phyloP scores from a whole-genome alignment of 2,329 filamentous ascomycete genomes.

The Eutypa lata region DNA sequence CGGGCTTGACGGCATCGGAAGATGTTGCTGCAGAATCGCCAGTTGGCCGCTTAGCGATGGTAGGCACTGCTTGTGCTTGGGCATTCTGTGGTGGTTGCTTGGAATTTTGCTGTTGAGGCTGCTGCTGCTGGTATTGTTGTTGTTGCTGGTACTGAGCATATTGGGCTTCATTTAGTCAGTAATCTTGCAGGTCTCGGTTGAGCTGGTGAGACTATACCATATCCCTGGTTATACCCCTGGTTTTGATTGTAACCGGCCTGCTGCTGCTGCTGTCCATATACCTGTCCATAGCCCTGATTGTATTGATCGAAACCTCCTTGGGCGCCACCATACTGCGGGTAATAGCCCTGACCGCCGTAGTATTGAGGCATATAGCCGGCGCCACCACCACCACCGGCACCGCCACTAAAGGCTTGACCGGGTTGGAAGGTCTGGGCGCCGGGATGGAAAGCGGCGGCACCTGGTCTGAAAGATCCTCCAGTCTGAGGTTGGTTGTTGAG shows the following conservation, averaged over 20 bases:
- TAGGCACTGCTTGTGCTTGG: conserved; percentile 39
- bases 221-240: conserved; percentile 30
- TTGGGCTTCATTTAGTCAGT: conserved; percentile 33
- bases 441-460: conserved; percentile 58
- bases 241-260: conserved; percentile 36
- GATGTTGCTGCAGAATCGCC: conserved; percentile 39
- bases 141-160: conserved; percentile 54
- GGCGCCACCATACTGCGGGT: conserved; percentile 52
- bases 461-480: conserved; percentile 42
- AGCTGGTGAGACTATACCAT: conserved; percentile 28
- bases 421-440: conserved; percentile 71
- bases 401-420: conserved; percentile 66
- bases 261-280: conserved; percentile 45
- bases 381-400: conserved; percentile 62
- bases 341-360: conserved; percentile 46
- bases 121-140: conserved; percentile 40
- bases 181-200: conserved; percentile 12
- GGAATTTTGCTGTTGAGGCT: conserved; percentile 33
- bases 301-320: conserved; percentile 45
- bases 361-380: conserved; percentile 57
- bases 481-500: conserved; percentile 51
- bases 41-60: conserved; percentile 60
- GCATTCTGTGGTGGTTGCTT: conserved; percentile 46
- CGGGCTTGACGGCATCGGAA: conserved; percentile 45
- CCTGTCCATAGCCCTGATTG: conserved; percentile 51